Percentiles rank a stretch among this genome's conserved stretches.
Conservation (phyloP, 768 basidiomycete species). For the Kockovaella imperatae region DNA sequence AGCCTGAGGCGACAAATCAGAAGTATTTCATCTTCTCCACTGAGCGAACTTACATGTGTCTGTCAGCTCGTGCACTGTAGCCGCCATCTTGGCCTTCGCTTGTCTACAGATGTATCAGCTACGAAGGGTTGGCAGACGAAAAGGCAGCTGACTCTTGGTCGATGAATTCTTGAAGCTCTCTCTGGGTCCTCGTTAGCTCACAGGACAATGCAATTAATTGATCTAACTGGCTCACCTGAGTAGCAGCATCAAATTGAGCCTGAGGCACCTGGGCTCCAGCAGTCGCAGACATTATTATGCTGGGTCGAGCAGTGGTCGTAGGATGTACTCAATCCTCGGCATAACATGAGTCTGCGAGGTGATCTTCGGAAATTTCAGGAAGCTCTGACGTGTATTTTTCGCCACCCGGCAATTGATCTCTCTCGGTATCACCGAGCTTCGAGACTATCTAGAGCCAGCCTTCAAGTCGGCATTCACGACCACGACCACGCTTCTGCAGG, state of each 20-base stretch:
- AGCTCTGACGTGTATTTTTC: no score
- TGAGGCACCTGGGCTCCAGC: slow-evolving; percentile 25
- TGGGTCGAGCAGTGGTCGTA: no score
- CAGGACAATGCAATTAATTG: background rate
- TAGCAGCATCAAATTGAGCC: slow-evolving; percentile 41
- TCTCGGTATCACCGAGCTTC: no score
- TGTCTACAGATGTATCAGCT: slow-evolving; percentile 46
- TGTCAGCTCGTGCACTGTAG: slow-evolving; percentile 65
- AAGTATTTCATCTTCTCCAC: background rate
- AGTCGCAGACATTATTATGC: slow-evolving; percentile 26
- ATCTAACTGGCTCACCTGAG: slow-evolving; percentile 32
- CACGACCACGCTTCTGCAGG: no score
- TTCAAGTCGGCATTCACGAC: no score
- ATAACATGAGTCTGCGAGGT: no score
- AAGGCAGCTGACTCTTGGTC: slow-evolving; percentile 54
- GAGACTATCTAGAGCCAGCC: no score
- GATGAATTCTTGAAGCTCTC: slow-evolving; percentile 70
- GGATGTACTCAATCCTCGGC: no score
- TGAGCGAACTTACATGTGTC: slow-evolving; percentile 62
- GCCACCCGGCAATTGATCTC: no score
- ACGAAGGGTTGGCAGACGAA: background rate
- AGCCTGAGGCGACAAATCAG: slow-evolving; percentile 18
- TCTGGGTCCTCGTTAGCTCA: slow-evolving; percentile 49
- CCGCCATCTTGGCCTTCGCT: slow-evolving; percentile 63
- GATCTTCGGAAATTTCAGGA: no score